Evolutionary conservation across 2,329 filamentous ascomycete species (phyloP), one percentile per base, ranked within the genome.

Genomic region (Sphaerulina musiva): DNA sequence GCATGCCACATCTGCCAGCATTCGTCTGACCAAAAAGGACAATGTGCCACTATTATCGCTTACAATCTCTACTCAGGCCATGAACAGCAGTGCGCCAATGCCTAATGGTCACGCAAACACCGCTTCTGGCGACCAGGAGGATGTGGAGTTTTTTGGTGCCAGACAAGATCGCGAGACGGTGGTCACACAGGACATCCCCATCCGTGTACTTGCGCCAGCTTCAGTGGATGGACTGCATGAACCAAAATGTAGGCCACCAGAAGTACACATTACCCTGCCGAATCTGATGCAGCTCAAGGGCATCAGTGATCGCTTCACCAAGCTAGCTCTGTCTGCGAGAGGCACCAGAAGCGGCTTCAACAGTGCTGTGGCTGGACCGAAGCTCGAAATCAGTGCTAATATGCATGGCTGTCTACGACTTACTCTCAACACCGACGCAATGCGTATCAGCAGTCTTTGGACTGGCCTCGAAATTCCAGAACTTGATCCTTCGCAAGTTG

Each of bases 181-280:
- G 63, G 87, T 98, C 66, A 95, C 90, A 0, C 93, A 98, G 68
- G 90, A 97, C 71, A 87, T 98, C 39, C 93, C 93, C n/a, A 86
- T 97, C 42, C 85, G 91, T 14, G 90, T 98, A 1, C 80, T 98
- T 8, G 84, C 88, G 54, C 84, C 88, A 2, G 82, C 86, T 49
- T 86, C 83, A 0, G 89, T 97, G n/a, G 87, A 93, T 66, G 87
- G 84, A n/a, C 84, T 97, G 58, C 89, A 95, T 74, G 92, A 98
- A 73, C 93, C 93, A 11, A 84, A 85, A 57, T 89, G 91, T 55
- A 85, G 89, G 55, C 90, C 95, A 64, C 89, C 92, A 39, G 93
- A 97, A 66, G 91, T 96, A 2, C 87, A 97, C 72, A 95, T 98
- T 66, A 84, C 90, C 51, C 79, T 98, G 3, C 93, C 93, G 0